Conservation (phyloP, 2,329 filamentous ascomycete genomes). For the Paraconiothyrium brasiliense region DNA sequence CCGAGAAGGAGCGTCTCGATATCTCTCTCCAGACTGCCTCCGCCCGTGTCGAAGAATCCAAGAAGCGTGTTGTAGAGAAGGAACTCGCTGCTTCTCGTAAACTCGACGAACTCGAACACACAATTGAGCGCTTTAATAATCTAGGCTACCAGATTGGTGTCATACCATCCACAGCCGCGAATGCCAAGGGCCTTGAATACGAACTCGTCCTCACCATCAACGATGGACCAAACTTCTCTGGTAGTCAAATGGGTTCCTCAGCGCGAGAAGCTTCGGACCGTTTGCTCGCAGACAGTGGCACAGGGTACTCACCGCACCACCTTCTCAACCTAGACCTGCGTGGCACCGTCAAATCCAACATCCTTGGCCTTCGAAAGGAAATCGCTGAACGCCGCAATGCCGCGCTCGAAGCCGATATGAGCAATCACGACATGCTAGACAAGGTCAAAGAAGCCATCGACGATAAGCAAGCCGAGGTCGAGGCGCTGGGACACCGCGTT, state of each 20-base stretch:
- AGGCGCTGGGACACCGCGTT: conserved; percentile 87
- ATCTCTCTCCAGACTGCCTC: conserved; percentile 82
- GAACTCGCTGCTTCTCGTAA: conserved; percentile 87
- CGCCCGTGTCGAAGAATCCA: conserved; percentile 82
- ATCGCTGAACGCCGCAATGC: conserved; percentile 87
- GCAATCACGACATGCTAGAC: conserved; percentile 91
- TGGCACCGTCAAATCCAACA: conserved; percentile 80
- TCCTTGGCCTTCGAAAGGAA: conserved; percentile 83
- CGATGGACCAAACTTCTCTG: conserved; percentile 76
- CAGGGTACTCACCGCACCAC: conserved; percentile 89
- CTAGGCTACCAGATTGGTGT: conserved; percentile 92
- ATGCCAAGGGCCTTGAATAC: conserved; percentile 85
- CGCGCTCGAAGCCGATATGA: conserved; percentile 90
- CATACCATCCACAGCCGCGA: conserved; percentile 83
- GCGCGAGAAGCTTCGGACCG: conserved; percentile 69
- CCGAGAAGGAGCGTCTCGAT: conserved; percentile 91
- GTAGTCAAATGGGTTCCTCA: conserved; percentile 59
- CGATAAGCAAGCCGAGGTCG: conserved; percentile 92
- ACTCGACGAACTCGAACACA: conserved; percentile 89
- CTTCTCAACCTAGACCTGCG: conserved; percentile 89
- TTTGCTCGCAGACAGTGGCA: conserved; percentile 80
- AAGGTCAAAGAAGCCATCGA: conserved; percentile 97
- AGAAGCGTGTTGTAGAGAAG: conserved; percentile 82
- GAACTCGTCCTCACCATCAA: conserved; percentile 87
- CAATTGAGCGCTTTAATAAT: conserved; percentile 92